Evolutionary conservation across 192 early-diverging fungal genomes (phyloP).

Genomic region (Chytriomyces sp.): DNA sequence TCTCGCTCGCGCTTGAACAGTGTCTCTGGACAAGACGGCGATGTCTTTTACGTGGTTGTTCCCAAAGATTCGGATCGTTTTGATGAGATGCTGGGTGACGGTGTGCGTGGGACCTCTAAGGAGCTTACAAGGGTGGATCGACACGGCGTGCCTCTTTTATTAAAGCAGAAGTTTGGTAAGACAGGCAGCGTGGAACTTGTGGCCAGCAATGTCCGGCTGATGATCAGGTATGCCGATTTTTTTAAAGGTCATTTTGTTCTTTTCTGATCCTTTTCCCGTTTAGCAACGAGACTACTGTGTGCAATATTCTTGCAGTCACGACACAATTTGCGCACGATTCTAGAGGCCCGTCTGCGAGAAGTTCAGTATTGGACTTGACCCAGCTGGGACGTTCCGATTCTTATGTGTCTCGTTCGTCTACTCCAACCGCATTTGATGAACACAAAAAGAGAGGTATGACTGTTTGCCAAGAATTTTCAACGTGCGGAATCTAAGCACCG

Average conservation of each 20-base stretch:
- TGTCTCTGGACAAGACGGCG: no score
- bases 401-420: no score
- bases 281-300: slow-evolving; percentile 10
- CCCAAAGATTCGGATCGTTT: slow-evolving; percentile 26
- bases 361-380: no score
- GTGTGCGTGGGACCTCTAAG: neutral
- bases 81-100: slow-evolving; percentile 18
- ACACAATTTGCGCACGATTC: no score
- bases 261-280: neutral
- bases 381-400: no score
- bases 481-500: no score
- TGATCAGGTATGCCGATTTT: neutral
- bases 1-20: neutral
- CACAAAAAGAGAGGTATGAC: no score
- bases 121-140: slow-evolving; percentile 20
- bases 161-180: slow-evolving; percentile 8
- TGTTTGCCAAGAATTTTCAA: no score
- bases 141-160: slow-evolving; percentile 3
- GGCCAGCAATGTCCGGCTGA: slow-evolving; percentile 16
- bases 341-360: no score
- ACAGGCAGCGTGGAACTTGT: slow-evolving; percentile 13
- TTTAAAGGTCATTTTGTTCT: neutral
- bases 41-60: slow-evolving; percentile 25
- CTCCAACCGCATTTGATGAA: no score
- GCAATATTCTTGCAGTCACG: slow-evolving; percentile 19